These are phyloP conservation scores for Pulveroboletus ravenelii DNA, from an alignment of 768 basidiomycete species.

Conservation along the genomic window DNA sequence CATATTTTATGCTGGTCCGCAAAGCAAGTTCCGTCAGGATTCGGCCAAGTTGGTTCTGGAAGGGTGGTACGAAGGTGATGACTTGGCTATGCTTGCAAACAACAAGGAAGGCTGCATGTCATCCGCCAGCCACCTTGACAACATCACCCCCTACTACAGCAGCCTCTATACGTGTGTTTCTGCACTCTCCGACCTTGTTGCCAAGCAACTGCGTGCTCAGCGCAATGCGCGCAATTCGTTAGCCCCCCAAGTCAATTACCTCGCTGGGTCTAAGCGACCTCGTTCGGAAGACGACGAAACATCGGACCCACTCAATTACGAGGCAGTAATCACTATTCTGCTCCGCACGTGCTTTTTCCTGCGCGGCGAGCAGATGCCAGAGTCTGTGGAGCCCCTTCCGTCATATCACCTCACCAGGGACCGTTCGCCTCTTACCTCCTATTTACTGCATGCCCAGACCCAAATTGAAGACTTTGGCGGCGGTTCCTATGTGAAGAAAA, in stretches of 20 bases:
- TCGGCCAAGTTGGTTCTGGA: neutral
- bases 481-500: no score
- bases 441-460: no score
- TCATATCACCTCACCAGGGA: no score
- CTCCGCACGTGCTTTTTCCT: neutral
- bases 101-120: neutral
- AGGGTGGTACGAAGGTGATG: neutral
- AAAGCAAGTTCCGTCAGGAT: neutral
- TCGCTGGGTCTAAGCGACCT: neutral
- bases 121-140: neutral
- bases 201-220: neutral
- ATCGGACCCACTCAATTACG: neutral
- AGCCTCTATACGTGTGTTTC: neutral
- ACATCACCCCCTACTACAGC: neutral
- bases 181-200: neutral
- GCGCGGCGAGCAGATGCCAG: neutral
- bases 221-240: neutral
- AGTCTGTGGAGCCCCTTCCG: no score
- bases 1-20: neutral
- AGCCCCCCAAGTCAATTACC: neutral
- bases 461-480: no score
- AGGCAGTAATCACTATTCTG: neutral
- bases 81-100: neutral
- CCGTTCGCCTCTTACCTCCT: no score
- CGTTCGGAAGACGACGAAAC: neutral